Percentiles rank a stretch among this genome's conserved stretches.
These are phyloP conservation scores for Thinopyrum elongatum DNA, from an alignment of 176 grass and related monocot species.

Conservation along the genomic window DNA sequence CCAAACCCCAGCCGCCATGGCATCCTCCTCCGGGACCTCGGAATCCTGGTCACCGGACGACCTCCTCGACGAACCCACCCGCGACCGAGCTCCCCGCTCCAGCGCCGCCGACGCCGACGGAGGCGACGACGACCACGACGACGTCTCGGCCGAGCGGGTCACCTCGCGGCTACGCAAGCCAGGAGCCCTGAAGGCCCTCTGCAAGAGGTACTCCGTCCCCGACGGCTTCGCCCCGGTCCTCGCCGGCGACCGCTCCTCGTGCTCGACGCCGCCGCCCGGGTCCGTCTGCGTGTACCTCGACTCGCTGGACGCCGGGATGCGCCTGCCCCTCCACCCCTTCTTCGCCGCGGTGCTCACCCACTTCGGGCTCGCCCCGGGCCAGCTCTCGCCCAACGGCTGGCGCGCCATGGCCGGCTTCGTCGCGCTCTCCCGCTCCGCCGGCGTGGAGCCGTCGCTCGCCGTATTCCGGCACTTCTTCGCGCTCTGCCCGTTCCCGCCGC, in stretches of 20 bases:
- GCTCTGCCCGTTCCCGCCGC: neutral
- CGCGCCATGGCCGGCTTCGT: neutral
- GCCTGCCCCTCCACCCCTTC: neutral
- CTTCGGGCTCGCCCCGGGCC: neutral
- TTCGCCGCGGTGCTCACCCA: neutral
- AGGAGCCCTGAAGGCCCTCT: neutral
- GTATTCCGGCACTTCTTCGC: neutral
- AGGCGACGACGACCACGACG: neutral
- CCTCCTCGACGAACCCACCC: neutral
- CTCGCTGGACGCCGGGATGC: neutral
- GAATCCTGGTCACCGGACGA: neutral
- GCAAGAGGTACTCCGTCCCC: neutral
- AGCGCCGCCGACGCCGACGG: neutral
- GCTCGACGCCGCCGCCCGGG: neutral
- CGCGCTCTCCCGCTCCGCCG: neutral
- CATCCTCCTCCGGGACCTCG: neutral
- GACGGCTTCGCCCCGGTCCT: neutral
- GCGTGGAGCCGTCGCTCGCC: neutral
- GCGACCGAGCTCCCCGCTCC: neutral
- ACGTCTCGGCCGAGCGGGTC: neutral
- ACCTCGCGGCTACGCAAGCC: neutral
- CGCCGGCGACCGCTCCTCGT: neutral
- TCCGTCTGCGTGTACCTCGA: constrained; percentile 5
- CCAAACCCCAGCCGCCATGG: neutral
- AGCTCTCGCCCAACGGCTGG: neutral